A percentile compares a stretch with the other conserved stretches of the same genome.
Evolutionary conservation across 306 rosid species (phyloP).

Genomic region (Acacia melanoxylon): DNA sequence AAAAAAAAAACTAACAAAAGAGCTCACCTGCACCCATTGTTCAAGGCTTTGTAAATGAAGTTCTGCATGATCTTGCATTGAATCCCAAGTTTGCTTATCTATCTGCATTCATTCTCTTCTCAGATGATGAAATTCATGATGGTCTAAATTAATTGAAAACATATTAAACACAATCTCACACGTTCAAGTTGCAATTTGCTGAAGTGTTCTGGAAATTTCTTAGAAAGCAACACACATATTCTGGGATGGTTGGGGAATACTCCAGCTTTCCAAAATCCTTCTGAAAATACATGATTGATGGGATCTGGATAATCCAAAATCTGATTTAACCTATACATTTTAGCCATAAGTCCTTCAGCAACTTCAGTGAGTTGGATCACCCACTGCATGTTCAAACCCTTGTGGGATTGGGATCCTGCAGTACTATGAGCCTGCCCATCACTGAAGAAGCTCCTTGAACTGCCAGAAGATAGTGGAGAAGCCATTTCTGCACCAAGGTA

Average conservation of each 20-base stretch:
- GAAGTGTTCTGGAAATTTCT: slow-evolving; percentile 96
- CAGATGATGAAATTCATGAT: slow-evolving; percentile 28
- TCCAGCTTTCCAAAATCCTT: slow-evolving; percentile 92
- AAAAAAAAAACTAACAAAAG: slow-evolving; percentile 10
- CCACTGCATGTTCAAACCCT: slow-evolving; percentile 89
- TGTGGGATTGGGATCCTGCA: slow-evolving; percentile 65
- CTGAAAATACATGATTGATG: slow-evolving; percentile 71
- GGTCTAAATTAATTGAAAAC: slow-evolving; percentile 27
- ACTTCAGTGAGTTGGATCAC: slow-evolving; percentile 87
- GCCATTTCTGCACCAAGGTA: slow-evolving; percentile 70
- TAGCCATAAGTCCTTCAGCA: slow-evolving; percentile 97
- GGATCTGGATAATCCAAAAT: slow-evolving; percentile 97
- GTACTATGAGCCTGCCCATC: slow-evolving; percentile 70
- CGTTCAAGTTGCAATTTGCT: slow-evolving; percentile 96
- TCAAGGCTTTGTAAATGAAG: slow-evolving; percentile 90
- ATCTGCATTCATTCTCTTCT: slow-evolving; percentile 62
- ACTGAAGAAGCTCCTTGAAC: slow-evolving; percentile 58
- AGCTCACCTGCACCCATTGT: slow-evolving; percentile 94
- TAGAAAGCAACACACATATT: slow-evolving; percentile 78
- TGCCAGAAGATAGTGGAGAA: slow-evolving; percentile 68
- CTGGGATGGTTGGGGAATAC: slow-evolving; percentile 87
- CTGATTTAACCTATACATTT: slow-evolving; percentile 92
- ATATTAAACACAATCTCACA: slow-evolving; percentile 50
- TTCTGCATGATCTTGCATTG: slow-evolving; percentile 86
- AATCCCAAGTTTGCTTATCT: slow-evolving; percentile 87